These are phyloP conservation scores for Glonium stellatum DNA, from an alignment of 495 filamentous ascomycete genomes.

Conservation along the genomic window DNA sequence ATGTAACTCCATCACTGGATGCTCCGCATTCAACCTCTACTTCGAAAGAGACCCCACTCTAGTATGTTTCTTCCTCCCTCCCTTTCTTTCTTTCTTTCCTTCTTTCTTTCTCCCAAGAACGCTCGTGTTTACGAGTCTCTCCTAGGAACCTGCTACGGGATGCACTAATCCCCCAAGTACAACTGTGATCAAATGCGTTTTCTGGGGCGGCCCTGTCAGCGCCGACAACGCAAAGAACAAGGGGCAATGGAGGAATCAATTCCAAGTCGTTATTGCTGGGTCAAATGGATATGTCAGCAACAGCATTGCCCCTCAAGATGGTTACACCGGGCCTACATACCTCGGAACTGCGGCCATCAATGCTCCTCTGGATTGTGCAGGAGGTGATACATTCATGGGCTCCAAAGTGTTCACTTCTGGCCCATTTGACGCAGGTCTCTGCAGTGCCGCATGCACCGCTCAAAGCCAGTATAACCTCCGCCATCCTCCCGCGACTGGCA, in stretches of 20 bases:
- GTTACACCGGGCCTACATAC: neutral
- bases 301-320: neutral
- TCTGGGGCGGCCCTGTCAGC: conserved; percentile 9
- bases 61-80: too few relatives aligned
- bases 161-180: conserved; percentile 12
- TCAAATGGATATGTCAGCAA: neutral
- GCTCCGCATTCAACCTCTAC: conserved; percentile 15
- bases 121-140: neutral
- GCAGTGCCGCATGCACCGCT: conserved; percentile 16
- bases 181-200: conserved; percentile 16
- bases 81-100: too few relatives aligned
- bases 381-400: neutral
- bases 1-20: conserved; percentile 4
- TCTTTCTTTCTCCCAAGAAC: too few relatives aligned
- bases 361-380: neutral
- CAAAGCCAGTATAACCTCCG: conserved; percentile 9
- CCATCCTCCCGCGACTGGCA: conserved; percentile 6
- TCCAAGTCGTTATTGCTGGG: conserved; percentile 19
- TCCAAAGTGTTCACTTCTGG: neutral
- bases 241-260: conserved; percentile 18
- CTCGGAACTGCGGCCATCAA: neutral
- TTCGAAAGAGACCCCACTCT: conserved; percentile 8
- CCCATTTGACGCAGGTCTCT: conserved; percentile 16
- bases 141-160: neutral
- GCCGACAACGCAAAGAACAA: conserved; percentile 5